Base-by-base conservation (phyloP, 768 basidiomycete species). In the Lanmaoa rubissima region DNA sequence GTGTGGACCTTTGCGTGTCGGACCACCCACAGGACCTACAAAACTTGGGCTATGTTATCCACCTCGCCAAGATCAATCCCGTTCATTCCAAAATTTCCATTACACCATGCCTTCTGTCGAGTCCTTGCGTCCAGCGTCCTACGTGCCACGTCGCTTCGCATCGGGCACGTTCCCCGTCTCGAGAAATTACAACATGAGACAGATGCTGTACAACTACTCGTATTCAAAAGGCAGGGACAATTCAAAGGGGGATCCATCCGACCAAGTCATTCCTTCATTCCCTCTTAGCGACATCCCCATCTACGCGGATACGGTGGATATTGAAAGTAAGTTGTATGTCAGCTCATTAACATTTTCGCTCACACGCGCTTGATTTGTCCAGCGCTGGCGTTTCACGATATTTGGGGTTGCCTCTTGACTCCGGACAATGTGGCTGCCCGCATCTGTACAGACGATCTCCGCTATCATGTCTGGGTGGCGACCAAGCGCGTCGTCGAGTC, bases 231-330 rank as follows among this genome's bases (percentile, higher is more conserved):
- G 14, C 53, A 43, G 28, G 51, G 46, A 48, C 51, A 40, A 48
- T 31, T 35, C 39, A n/a, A 36, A 38, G 4, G 21, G 35, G 16
- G 35, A 57, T 50, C 21, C 51, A 45, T 62, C 69, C 26, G 58
- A 61, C 58, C 60, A 59, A 7, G 67, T 81, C 55, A 62, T 80
- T 35, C 71, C 71, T 55, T 61, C 63, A 14, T 65, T 71, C 50
- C 71, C 69, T 0, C 72, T 69, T 64, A 59, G 41, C 48, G 63
- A 70, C 13, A 64, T 62, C 16, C 62, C 61, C 45, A 46, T 70
- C 16, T 73, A 61, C 24, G 78, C 75, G 8, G 71, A 79, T 53
- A 79, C 78, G 7, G 61, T 77, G 14, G 68, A 82, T 60, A 74
- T 78, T 31, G 65, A 75, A 64, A 70, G 82, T 81, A 67, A 53